Conservation (phyloP, 164 flowering plant species). For the Magnolia officinalis region DNA sequence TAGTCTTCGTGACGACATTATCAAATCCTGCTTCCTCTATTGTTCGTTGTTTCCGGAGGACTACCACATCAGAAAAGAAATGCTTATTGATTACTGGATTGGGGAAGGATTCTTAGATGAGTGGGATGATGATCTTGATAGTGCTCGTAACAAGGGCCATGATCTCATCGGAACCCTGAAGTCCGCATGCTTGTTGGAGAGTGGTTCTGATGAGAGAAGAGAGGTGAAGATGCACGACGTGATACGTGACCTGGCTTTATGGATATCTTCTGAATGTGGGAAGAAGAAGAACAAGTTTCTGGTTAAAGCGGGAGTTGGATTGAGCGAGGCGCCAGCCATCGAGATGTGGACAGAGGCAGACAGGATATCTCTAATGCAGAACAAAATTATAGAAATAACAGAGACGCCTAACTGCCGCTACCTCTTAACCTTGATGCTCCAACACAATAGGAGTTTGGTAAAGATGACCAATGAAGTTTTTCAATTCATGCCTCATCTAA, state of each 20-base stretch:
- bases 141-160: slow-evolving; percentile 9
- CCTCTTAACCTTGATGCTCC: slow-evolving; percentile 17
- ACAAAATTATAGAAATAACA: neutral
- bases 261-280: slow-evolving; percentile 13
- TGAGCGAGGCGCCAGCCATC: neutral
- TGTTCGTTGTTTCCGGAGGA: slow-evolving; percentile 16
- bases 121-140: neutral
- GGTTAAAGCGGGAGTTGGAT: slow-evolving; percentile 3
- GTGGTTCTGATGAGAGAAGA: neutral
- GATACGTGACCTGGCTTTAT: slow-evolving; percentile 11
- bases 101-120: slow-evolving; percentile 17
- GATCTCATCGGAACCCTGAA: slow-evolving; percentile 8
- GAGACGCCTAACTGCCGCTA: slow-evolving; percentile 14
- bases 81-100: slow-evolving; percentile 10
- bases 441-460: neutral
- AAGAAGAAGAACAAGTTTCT: neutral
- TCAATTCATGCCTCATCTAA: slow-evolving; percentile 9
- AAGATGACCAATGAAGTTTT: slow-evolving; percentile 6
- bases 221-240: slow-evolving; percentile 15
- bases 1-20: neutral
- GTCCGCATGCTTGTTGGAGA: slow-evolving; percentile 16
- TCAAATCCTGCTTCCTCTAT: slow-evolving; percentile 8
- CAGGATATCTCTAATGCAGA: slow-evolving; percentile 13
- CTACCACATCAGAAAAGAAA: neutral
- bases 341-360: slow-evolving; percentile 14